Conservation (phyloP, 768 basidiomycete species). For the Termitomyces sp. region DNA sequence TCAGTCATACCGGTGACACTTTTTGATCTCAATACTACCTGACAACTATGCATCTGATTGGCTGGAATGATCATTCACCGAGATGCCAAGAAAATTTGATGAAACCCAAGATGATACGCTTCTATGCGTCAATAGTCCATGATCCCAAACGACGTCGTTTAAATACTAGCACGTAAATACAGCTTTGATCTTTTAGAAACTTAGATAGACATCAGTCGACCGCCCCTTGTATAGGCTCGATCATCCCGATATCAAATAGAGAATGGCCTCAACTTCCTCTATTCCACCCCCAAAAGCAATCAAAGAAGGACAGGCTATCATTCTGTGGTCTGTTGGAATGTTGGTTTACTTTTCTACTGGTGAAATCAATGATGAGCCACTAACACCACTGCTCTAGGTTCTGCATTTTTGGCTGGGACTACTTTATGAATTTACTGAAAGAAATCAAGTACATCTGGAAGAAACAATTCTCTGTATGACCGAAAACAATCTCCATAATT, state of each 20-base stretch:
- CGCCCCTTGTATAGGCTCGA: background rate
- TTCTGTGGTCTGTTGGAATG: constrained; percentile 25
- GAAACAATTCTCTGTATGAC: constrained; percentile 20
- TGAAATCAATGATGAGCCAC: background rate
- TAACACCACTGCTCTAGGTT: constrained; percentile 18
- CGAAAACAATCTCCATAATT: background rate
- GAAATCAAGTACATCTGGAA: constrained; percentile 25
- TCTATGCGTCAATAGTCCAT: no score
- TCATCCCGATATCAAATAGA: background rate
- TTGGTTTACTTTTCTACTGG: constrained; percentile 11
- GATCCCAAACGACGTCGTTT: background rate
- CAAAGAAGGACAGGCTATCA: constrained; percentile 21
- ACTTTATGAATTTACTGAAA: constrained; percentile 22
- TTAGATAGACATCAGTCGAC: background rate
- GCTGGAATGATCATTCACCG: no score
- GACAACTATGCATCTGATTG: no score
- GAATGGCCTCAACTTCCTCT: background rate
- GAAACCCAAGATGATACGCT: background rate
- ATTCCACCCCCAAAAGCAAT: constrained; percentile 13
- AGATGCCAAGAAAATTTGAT: background rate
- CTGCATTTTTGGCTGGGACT: constrained; percentile 28
- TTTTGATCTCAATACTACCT: no score
- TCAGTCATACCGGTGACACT: no score
- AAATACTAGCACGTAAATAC: background rate
- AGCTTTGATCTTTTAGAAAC: background rate